These are phyloP conservation scores for Quercus tomentella DNA, from an alignment of 331 rosid genomes.

Conservation along the genomic window DNA sequence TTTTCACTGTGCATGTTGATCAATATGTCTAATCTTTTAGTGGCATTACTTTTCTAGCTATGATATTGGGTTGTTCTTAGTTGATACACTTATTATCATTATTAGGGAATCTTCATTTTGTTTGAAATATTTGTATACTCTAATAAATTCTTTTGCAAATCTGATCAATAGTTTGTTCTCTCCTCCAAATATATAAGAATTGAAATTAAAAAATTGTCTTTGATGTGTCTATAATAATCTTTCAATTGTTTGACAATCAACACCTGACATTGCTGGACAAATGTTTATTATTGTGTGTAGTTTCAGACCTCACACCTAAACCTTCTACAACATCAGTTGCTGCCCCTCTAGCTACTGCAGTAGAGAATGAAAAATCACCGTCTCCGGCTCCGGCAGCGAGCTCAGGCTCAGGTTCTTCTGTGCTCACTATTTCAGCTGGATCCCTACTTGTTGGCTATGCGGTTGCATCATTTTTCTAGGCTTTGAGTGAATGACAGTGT, in stretches of 20 bases:
- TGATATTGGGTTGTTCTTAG: too few species aligned
- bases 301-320: conserved; percentile 33
- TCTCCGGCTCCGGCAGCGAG: conserved; percentile 27
- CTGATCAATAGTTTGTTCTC: neutral
- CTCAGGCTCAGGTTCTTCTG: conserved; percentile 33
- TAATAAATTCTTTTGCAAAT: neutral
- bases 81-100: neutral
- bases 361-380: conserved; percentile 32
- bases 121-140: too few species aligned
- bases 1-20: too few species aligned
- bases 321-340: conserved; percentile 24
- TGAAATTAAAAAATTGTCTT: neutral
- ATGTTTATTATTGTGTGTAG: neutral
- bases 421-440: conserved; percentile 31
- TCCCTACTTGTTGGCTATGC: conserved; percentile 34
- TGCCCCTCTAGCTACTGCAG: conserved; percentile 1
- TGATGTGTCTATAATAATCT: neutral
- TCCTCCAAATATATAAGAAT: too few species aligned
- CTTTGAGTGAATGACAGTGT: conserved; percentile 26
- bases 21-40: too few species aligned
- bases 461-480: conserved; percentile 25
- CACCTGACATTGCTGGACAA: neutral
- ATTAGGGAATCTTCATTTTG: neutral
- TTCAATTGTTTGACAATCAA: neutral
- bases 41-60: too few species aligned